These are phyloP conservation scores for Zymoseptoria ardabiliae DNA, from an alignment of 2,329 filamentous ascomycete species.

Conservation along the genomic window DNA sequence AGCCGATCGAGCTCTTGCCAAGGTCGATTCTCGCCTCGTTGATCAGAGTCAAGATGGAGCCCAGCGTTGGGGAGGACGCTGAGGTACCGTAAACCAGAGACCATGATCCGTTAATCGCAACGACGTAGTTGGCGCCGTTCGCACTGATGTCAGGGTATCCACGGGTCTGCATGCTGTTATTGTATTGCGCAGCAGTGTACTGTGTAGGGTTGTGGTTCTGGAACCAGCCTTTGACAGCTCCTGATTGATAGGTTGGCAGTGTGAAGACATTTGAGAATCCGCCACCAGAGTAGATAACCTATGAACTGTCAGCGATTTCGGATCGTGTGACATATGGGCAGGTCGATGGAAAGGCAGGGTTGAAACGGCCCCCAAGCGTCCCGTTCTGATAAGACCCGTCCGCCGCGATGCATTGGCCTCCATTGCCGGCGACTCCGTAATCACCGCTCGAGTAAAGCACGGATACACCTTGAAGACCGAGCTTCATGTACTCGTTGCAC, in stretches of 20 bases:
- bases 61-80: slow-evolving; percentile 44
- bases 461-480: slow-evolving; percentile 42
- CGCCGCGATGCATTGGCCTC: slow-evolving; percentile 24
- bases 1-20: slow-evolving; percentile 36
- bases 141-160: slow-evolving; percentile 31
- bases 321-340: slow-evolving; percentile 40
- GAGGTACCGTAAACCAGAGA: slow-evolving; percentile 45
- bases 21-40: slow-evolving; percentile 33
- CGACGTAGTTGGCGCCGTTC: slow-evolving; percentile 29
- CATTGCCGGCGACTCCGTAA: slow-evolving; percentile 29
- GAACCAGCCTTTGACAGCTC: slow-evolving; percentile 37
- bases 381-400: slow-evolving; percentile 26
- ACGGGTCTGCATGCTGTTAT: slow-evolving; percentile 14
- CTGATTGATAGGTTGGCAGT: slow-evolving; percentile 42
- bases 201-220: slow-evolving; percentile 29
- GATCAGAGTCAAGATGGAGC: slow-evolving; percentile 41
- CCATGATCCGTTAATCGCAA: slow-evolving; percentile 39
- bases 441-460: slow-evolving; percentile 48
- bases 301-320: not conserved
- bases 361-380: slow-evolving; percentile 34
- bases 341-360: slow-evolving; percentile 40
- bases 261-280: slow-evolving; percentile 44
- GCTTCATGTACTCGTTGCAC: slow-evolving; percentile 52
- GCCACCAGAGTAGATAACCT: slow-evolving; percentile 28
- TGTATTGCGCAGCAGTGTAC: slow-evolving; percentile 14